A percentile compares a stretch with the other conserved stretches of the same genome.
phyloP scores from a whole-genome alignment of 2,329 filamentous ascomycete species.

The Stromatinia cepivora region DNA sequence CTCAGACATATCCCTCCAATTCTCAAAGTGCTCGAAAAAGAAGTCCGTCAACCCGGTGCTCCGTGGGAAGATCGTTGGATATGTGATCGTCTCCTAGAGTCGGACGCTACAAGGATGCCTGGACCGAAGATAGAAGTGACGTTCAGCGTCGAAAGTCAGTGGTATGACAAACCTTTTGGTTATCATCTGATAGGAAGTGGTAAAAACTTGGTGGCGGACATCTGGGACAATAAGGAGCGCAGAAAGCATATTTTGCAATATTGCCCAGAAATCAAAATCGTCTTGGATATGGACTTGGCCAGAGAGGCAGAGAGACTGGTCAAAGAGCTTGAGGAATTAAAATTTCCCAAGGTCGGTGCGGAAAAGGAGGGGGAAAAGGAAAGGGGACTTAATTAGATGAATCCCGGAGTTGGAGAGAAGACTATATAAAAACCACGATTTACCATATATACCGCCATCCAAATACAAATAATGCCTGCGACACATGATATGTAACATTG shows the following conservation, averaged over 20 bases:
- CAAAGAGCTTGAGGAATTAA: conserved; percentile 12
- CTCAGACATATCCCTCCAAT: conserved; percentile 32
- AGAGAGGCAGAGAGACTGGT: conserved; percentile 9
- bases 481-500: not conserved
- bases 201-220: conserved; percentile 44
- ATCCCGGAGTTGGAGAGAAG: not conserved
- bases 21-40: conserved; percentile 35
- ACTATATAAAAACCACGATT: not conserved
- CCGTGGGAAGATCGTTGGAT: conserved; percentile 56
- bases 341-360: not conserved
- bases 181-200: conserved; percentile 55
- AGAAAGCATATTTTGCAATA: conserved; percentile 53
- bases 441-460: not conserved
- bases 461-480: not conserved
- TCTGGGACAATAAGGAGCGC: conserved; percentile 49
- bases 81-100: conserved; percentile 47
- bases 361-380: not conserved
- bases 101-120: conserved; percentile 29
- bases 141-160: conserved; percentile 51
- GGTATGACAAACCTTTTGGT: conserved; percentile 50
- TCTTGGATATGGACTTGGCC: conserved; percentile 49
- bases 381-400: not conserved
- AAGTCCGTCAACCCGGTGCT: conserved; percentile 46
- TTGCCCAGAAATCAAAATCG: conserved; percentile 58
- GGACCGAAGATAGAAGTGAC: conserved; percentile 43